These are phyloP conservation scores for Lasiosphaeris hirsuta DNA, from an alignment of 495 filamentous ascomycete genomes.

Conservation along the genomic window DNA sequence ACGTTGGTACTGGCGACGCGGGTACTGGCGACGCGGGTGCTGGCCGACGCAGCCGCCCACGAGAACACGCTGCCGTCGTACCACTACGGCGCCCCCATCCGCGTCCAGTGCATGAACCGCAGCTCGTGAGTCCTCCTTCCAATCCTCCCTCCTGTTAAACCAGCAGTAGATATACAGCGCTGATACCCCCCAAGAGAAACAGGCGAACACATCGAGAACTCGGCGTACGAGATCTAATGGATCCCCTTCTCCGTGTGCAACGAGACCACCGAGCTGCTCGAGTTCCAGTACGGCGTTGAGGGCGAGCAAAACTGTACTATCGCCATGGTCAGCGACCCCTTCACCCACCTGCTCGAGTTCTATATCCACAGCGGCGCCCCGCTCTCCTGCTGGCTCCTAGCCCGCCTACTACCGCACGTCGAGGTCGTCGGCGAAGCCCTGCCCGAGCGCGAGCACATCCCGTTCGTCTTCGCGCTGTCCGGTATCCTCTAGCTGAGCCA, in stretches of 20 bases:
- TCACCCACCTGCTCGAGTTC: conserved; percentile 98
- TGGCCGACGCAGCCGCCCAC: conserved; percentile 1
- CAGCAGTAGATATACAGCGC: not conserved
- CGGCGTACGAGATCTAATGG: conserved; percentile 81
- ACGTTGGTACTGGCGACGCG: conserved; percentile 11
- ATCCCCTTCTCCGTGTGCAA: conserved; percentile 90
- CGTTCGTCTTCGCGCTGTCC: conserved; percentile 76
- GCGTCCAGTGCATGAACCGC: conserved; percentile 54
- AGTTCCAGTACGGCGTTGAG: conserved; percentile 82
- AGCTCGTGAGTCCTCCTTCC: conserved; percentile 45
- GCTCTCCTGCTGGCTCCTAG: conserved; percentile 85
- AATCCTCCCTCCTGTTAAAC: too few relatives aligned
- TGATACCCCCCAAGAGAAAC: conserved; percentile 46
- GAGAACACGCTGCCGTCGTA: conserved; percentile 43
- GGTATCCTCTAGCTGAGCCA: conserved; percentile 89
- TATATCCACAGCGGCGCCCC: conserved; percentile 97
- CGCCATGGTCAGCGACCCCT: conserved; percentile 73
- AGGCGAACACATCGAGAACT: conserved; percentile 74
- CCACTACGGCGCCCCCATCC: conserved; percentile 47
- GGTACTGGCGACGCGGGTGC: too few relatives aligned
- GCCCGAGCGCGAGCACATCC: conserved; percentile 51
- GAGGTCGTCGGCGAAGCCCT: conserved; percentile 44
- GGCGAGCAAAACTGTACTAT: conserved; percentile 90
- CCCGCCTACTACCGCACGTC: conserved; percentile 59
- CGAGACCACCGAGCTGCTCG: conserved; percentile 77